These are phyloP conservation scores for Gracilaria domingensis DNA, from an alignment of 23 red algal species.

Conservation along the genomic window DNA sequence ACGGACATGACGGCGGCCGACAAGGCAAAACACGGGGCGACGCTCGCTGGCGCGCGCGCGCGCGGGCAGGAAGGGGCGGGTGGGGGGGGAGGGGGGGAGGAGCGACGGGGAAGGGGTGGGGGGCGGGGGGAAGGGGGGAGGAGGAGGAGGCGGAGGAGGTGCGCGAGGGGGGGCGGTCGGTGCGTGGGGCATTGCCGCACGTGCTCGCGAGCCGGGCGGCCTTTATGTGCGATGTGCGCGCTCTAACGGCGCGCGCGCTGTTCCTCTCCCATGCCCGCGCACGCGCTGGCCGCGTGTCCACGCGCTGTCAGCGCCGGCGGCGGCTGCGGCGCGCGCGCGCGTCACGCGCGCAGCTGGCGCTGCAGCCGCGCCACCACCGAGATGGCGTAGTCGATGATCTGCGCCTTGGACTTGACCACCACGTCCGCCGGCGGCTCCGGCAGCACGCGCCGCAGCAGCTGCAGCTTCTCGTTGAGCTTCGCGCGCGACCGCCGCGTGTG, in stretches of 20 bases:
- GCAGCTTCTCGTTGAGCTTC: conserved; percentile 78
- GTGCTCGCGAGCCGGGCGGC: background rate
- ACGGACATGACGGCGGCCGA: conserved; percentile 29
- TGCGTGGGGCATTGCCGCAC: background rate
- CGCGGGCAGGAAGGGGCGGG: background rate
- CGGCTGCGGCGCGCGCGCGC: no score
- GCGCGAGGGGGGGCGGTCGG: background rate
- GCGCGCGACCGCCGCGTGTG: conserved; percentile 75
- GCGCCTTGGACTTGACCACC: conserved; percentile 73
- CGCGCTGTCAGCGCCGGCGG: background rate
- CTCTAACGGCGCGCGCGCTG: background rate
- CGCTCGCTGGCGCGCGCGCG: no score
- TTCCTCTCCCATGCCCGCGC: background rate
- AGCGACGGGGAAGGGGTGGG: background rate
- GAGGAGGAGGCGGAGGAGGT: background rate
- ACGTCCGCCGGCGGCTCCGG: conserved; percentile 51
- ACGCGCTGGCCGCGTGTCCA: background rate
- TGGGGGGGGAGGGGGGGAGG: background rate
- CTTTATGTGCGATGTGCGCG: background rate
- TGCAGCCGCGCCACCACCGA: conserved; percentile 27
- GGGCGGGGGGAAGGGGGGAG: background rate
- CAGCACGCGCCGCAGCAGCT: conserved; percentile 49
- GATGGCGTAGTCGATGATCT: conserved; percentile 73
- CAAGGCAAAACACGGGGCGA: no score
- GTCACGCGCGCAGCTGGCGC: background rate